A percentile compares a stretch with the other conserved stretches of the same genome.
These are phyloP conservation scores for Boletales sp. DNA, from an alignment of 768 basidiomycete species.

Conservation along the genomic window DNA sequence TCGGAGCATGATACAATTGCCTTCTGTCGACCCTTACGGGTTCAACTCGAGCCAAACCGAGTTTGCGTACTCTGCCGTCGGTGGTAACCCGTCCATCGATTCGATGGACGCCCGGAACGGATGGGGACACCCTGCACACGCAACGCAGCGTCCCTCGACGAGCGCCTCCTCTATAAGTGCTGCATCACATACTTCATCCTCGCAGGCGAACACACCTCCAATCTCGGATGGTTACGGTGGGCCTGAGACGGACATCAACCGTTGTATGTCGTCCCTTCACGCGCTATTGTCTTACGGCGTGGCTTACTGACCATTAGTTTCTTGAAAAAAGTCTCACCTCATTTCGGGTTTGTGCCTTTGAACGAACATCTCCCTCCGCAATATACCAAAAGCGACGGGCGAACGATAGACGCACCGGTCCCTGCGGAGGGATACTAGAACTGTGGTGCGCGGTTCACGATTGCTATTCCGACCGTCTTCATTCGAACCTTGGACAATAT, in stretches of 20 bases:
- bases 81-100: constrained; percentile 38
- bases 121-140: constrained; percentile 38
- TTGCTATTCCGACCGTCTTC: constrained; percentile 28
- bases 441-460: constrained; percentile 25
- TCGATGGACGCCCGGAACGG: constrained; percentile 38
- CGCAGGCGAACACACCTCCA: constrained; percentile 80
- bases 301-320: constrained; percentile 46
- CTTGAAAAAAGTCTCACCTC: constrained; percentile 62
- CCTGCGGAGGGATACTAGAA: constrained; percentile 28
- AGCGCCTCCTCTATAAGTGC: constrained; percentile 75
- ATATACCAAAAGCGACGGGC: constrained; percentile 54
- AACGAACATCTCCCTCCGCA: constrained; percentile 68
- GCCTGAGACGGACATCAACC: constrained; percentile 72
- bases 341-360: constrained; percentile 82
- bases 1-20: constrained; percentile 80
- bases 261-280: constrained; percentile 60
- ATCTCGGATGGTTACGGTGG: constrained; percentile 57
- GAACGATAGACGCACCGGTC: constrained; percentile 40
- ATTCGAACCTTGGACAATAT: constrained; percentile 31
- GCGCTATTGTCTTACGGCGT: constrained; percentile 32
- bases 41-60: constrained; percentile 69
- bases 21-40: constrained; percentile 64
- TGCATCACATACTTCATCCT: constrained; percentile 72
- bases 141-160: constrained; percentile 58
- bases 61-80: constrained; percentile 75